phyloP scores from a whole-genome alignment of 345 rosid species.

The Citrus reticulata region DNA sequence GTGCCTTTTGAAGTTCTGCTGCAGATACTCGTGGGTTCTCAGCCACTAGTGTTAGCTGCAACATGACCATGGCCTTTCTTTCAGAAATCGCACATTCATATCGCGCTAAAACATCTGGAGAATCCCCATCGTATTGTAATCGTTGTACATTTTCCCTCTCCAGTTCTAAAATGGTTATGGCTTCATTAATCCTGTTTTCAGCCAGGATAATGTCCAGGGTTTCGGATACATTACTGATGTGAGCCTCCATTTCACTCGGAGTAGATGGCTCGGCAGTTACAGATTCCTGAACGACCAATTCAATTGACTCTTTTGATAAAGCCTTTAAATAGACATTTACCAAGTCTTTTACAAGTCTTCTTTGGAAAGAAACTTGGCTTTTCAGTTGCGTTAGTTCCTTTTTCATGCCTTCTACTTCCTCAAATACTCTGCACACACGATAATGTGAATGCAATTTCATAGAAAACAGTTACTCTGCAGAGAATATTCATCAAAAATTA shows the following conservation, averaged over 20 bases:
- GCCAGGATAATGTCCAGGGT: conserved; percentile 40
- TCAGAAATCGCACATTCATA: conserved; percentile 40
- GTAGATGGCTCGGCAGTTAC: conserved; percentile 23
- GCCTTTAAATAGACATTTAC: conserved; percentile 24
- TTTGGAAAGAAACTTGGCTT: conserved; percentile 40
- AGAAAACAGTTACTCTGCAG: background rate
- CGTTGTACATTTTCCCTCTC: conserved; percentile 36
- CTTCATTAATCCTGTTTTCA: conserved; percentile 48
- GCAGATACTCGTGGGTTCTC: conserved; percentile 50
- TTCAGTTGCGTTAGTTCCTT: conserved; percentile 41
- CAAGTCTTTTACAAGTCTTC: conserved; percentile 41
- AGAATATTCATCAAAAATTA: conserved; percentile 1
- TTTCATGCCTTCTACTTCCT: conserved; percentile 41
- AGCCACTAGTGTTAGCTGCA: conserved; percentile 37
- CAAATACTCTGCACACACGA: conserved; percentile 37
- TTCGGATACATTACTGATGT: conserved; percentile 32
- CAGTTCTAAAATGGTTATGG: conserved; percentile 35
- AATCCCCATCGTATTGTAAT: conserved; percentile 21
- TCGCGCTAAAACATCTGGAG: conserved; percentile 16
- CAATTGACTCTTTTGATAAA: conserved; percentile 31
- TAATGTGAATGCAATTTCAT: background rate
- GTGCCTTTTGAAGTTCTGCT: conserved; percentile 52
- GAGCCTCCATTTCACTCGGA: conserved; percentile 28
- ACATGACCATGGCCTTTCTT: conserved; percentile 31
- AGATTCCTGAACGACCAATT: conserved; percentile 23